Base-by-base conservation (phyloP, 306 rosid species). In the Cucurbita ficifolia region DNA sequence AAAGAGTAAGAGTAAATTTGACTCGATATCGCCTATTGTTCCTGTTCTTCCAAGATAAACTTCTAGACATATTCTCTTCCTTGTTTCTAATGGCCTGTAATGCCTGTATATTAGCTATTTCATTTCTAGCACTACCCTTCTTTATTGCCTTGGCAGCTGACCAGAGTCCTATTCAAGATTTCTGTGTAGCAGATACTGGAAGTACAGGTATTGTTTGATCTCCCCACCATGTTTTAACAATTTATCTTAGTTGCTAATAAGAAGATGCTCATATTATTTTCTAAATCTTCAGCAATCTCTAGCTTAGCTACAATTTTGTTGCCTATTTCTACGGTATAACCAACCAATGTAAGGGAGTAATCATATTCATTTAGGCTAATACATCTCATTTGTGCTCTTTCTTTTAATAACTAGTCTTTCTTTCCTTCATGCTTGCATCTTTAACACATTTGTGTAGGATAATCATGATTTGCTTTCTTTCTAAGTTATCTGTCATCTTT, bases 111-210 rank as follows among this genome's bases (percentile, higher is more conserved):
- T 29, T 69, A 57, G 42, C 52, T 48, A 8, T 29, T 69, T 22
- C 74, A 43, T 69, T 24, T 14, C 74, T 69, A 69, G 0, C 22
- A 22, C 29, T 24, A 7, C 14, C 24, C 18, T 48, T 69, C 57
- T 48, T 48, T 48, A 0, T 29, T 48, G 71, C 45, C 33, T 54
- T 62, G 16, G 84, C 84, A 59, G 36, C 73, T 4, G 84, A 81
- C 59, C 77, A 53, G 46, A 77, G 19, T 51, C 82, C 82, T 7
- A 81, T 84, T 48, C 87, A 81, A 73, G 87, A 84, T 76, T 78
- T 84, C 75, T 84, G 84, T 36, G 84, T 81, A 10, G 84, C 81
- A 48, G 83, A 84, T 74, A 39, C 76, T 36, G 59, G 59, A 38
- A 72, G 72, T 45, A 46, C 13, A 76, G 85, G 85, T 82, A 79